Percentiles rank a stretch among this genome's conserved stretches.
These are phyloP conservation scores for Paraconiothyrium sp. DNA, from an alignment of 2,329 filamentous ascomycete species.

Conservation along the genomic window DNA sequence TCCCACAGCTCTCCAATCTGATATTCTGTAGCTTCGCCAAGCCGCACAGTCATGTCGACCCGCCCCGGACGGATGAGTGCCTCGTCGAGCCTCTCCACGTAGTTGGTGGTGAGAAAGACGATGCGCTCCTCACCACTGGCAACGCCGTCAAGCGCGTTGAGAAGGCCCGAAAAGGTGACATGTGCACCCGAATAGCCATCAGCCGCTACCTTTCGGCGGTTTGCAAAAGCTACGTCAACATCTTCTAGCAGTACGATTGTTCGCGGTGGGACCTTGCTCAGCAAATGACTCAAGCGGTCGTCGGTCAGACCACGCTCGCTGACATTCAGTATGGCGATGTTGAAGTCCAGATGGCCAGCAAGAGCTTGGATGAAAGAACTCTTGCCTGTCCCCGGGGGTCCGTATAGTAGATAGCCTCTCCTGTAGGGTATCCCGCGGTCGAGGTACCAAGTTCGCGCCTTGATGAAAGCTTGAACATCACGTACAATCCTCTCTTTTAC, in stretches of 20 bases:
- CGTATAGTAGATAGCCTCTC: constrained; percentile 86
- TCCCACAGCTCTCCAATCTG: constrained; percentile 92
- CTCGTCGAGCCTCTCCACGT: constrained; percentile 87
- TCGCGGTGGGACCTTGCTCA: constrained; percentile 84
- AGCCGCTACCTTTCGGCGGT: constrained; percentile 76
- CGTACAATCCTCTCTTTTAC: constrained; percentile 82
- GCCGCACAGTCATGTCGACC: constrained; percentile 90
- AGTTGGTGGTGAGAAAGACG: constrained; percentile 93
- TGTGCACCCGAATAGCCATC: constrained; percentile 89
- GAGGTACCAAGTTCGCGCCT: constrained; percentile 84
- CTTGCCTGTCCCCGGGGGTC: constrained; percentile 90
- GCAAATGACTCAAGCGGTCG: constrained; percentile 83
- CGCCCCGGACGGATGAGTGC: constrained; percentile 90
- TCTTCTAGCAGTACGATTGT: constrained; percentile 88
- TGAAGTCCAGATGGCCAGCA: constrained; percentile 90
- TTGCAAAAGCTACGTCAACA: constrained; percentile 88
- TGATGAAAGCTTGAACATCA: constrained; percentile 85
- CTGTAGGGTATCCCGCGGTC: constrained; percentile 95
- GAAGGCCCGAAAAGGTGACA: constrained; percentile 90
- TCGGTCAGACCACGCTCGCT: constrained; percentile 91
- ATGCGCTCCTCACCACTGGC: constrained; percentile 94
- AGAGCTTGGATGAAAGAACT: constrained; percentile 96
- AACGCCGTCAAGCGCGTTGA: constrained; percentile 80
- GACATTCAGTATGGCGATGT: constrained; percentile 90
- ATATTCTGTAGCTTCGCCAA: constrained; percentile 85